These are phyloP conservation scores for Tephrocybe sp. DNA, from an alignment of 768 basidiomycete species.

Conservation along the genomic window DNA sequence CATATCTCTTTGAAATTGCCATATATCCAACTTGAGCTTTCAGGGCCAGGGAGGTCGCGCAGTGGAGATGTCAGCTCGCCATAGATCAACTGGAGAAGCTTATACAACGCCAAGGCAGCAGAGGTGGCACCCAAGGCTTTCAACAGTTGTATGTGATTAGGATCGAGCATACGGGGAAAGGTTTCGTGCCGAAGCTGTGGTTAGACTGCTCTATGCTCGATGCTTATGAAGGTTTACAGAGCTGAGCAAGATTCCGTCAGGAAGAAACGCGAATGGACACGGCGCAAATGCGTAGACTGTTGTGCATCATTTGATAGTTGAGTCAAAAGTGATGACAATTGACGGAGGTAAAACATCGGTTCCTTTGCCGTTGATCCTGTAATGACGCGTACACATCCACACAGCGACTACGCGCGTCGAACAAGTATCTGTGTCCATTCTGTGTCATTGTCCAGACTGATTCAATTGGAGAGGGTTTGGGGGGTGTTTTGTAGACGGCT, in stretches of 20 bases:
- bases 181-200: too few species aligned
- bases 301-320: background rate
- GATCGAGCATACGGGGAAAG: background rate
- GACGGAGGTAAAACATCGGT: background rate
- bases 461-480: too few species aligned
- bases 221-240: too few species aligned
- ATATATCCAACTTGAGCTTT: slow-evolving; percentile 41
- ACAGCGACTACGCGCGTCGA: background rate
- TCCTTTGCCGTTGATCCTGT: background rate
- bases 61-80: slow-evolving; percentile 39
- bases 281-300: too few species aligned
- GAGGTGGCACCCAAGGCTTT: slow-evolving; percentile 18
- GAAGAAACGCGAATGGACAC: too few species aligned
- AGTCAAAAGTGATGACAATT: background rate
- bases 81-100: slow-evolving; percentile 33
- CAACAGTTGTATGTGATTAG: slow-evolving; percentile 12
- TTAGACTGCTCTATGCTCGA: too few species aligned
- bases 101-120: slow-evolving; percentile 28
- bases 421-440: too few species aligned
- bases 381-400: background rate
- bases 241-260: too few species aligned
- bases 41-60: slow-evolving; percentile 51
- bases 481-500: too few species aligned
- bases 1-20: slow-evolving; percentile 40
- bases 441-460: too few species aligned